A percentile compares a stretch with the other conserved stretches of the same genome.
Conservation (phyloP, 169 alveolate genomes). For the Cryptosporidium xiaoi region DNA sequence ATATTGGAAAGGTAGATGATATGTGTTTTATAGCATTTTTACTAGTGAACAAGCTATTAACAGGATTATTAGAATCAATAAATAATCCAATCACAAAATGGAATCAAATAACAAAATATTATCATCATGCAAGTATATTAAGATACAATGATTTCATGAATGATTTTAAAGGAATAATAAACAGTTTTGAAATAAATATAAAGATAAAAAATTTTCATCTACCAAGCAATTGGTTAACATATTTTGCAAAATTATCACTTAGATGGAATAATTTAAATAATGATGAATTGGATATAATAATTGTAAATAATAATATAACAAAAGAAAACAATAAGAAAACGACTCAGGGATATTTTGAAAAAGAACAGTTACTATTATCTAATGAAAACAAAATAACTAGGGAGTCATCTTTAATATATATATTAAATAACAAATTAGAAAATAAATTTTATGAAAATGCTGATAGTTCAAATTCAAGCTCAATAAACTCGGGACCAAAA, state of each 20-base stretch:
- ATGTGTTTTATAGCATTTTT: constrained; percentile 72
- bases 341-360: not conserved
- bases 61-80: constrained; percentile 49
- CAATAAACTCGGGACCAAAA: not conserved
- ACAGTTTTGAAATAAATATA: constrained; percentile 24
- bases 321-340: not conserved
- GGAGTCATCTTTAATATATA: constrained; percentile 18
- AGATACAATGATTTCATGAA: constrained; percentile 37
- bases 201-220: constrained; percentile 47
- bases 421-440: constrained; percentile 25
- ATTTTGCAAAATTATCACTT: constrained; percentile 64
- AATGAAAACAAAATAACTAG: not conserved
- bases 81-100: constrained; percentile 50
- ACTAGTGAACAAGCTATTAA: constrained; percentile 31
- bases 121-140: constrained; percentile 68
- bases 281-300: constrained; percentile 25
- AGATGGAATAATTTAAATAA: constrained; percentile 59
- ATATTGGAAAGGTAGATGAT: constrained; percentile 52
- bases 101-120: constrained; percentile 38
- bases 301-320: not conserved
- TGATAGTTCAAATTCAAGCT: constrained; percentile 36
- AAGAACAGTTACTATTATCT: not conserved
- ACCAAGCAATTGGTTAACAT: constrained; percentile 56
- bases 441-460: constrained; percentile 4
- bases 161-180: constrained; percentile 28